Base-by-base conservation (phyloP, 2,329 filamentous ascomycete genomes). In the Verticillium albo-atrum region DNA sequence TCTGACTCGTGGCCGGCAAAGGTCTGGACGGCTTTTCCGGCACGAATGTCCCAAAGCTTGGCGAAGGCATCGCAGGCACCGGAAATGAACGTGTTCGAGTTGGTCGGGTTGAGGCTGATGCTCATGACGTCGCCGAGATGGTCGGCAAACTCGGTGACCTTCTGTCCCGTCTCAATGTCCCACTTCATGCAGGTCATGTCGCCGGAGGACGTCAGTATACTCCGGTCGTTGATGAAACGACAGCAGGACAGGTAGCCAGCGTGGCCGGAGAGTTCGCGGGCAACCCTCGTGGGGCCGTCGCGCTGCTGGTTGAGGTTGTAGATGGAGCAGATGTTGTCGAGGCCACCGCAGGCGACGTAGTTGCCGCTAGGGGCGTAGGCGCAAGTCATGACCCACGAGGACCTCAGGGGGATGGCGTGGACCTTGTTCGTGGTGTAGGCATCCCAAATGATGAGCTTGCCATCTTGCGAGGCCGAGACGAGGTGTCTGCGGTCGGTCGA, bases 141-240 rank as follows among this genome's bases (percentile, higher is more conserved):
- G 77, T 99, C 95, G 71, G 95, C 95, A 68, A 98, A 99, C 75
- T 99, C 95, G 71, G 93, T 96, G 50, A 97, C 90, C 80, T 97
- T 97, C 66, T 93, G 92, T 60, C 95, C 95, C 1, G 94, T 96
- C 79, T 99, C 95, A 65, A 99, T 94, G 80, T 99, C 95, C 95
- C 95, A 99, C 72, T 98, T 91, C 89, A 98, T 97, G 76, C 95
- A 99, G 57, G 95, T 99, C 95, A 99, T 99, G 74, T 99, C 95
- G 64, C 95, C 95, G 3, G 95, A 99, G 0, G 95, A 98, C 62
- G 95, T 99, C 65, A 99, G 87, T 71, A 99, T 98, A 72, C 92
- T 92, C 71, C 95, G 89, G 79, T 99, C 95, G 75, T 97, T 98
- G 81, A 98, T 96, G 77, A 99, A 99, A 65, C 95, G 90, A 75